Evolutionary conservation across 2,329 filamentous ascomycete species (phyloP).

Genomic region (Diplodia mutila): DNA sequence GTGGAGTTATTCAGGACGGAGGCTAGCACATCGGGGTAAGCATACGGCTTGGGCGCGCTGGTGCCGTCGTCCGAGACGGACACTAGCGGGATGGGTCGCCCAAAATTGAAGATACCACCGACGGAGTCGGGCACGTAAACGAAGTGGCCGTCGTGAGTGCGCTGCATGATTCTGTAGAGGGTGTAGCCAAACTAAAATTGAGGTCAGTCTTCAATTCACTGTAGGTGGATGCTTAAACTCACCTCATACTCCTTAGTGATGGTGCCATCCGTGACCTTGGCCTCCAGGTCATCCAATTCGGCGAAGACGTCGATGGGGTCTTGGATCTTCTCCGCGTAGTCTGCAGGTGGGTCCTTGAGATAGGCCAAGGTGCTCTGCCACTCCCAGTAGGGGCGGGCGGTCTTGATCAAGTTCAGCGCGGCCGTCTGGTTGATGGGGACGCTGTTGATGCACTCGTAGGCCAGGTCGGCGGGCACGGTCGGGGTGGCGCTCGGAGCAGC

Average conservation of each 20-base stretch:
- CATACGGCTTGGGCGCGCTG: constrained; percentile 61
- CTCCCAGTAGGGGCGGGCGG: constrained; percentile 48
- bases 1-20: constrained; percentile 49
- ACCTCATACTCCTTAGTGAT: constrained; percentile 47
- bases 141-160: constrained; percentile 69
- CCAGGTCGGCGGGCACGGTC: constrained; percentile 48
- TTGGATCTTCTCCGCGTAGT: constrained; percentile 52
- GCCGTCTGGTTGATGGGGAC: constrained; percentile 50
- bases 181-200: constrained; percentile 48
- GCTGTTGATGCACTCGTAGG: constrained; percentile 50
- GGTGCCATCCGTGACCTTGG: constrained; percentile 40
- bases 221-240: not conserved
- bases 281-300: constrained; percentile 45
- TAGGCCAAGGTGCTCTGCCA: constrained; percentile 53
- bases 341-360: constrained; percentile 49
- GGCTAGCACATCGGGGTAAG: constrained; percentile 52
- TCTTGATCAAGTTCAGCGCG: constrained; percentile 44
- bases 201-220: not conserved
- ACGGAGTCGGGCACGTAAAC: constrained; percentile 58
- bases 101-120: constrained; percentile 54
- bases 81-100: constrained; percentile 55
- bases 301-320: constrained; percentile 48
- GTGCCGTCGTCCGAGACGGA: constrained; percentile 66
- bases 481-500: constrained; percentile 29
- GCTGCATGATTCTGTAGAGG: constrained; percentile 57